Evolutionary conservation across 164 flowering plant genomes (phyloP), one percentile per base, ranked within the genome.

Genomic region (Nelumbo lutea): DNA sequence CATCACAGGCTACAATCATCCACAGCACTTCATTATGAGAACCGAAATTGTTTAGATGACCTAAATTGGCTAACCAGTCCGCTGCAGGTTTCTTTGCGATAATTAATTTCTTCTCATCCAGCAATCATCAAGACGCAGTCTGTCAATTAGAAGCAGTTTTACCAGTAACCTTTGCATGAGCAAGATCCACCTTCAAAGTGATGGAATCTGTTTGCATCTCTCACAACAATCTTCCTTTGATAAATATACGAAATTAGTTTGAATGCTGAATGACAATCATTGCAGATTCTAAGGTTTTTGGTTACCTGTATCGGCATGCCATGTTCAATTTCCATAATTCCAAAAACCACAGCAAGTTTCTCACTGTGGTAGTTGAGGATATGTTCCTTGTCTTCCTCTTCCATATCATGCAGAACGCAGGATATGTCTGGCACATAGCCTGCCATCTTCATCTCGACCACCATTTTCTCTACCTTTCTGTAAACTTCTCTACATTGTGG

Each of bases 291-390:
- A 27, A 84, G 83, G 68, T 81, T 82, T 62, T 78, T 80, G 15
- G 82, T 79, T 7, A 83, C 68, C n/a, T 62, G 76, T 63, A 84
- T 78, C 27, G 74, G 70, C 61, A 59, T 42, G 4, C 71, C 73
- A 14, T 66, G 55, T 0, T 74, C 71, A 9, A 73, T 75, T 41
- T 76, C 79, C 79, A 81, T 73, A 15, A 83, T 60, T 11, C 84
- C 84, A 40, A 79, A 81, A 46, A 84, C 87, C 61, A 79, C 76
- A 1, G 80, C 83, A 27, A 83, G 78, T 71, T 81, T 80, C 74
- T 83, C 83, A 57, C 81, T 76, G 71, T 83, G 84, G 44, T 56
- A 75, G 14, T 67, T 72, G 52, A 79, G 79, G 2, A 67, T 48
- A 45, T 70, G 76, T 57, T 81, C 80, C 73, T 81, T 79, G 57